Evolutionary conservation across 805 yeast species (phyloP), one percentile per base, ranked within the genome.

Genomic region (Saturnispora zaruensis): DNA sequence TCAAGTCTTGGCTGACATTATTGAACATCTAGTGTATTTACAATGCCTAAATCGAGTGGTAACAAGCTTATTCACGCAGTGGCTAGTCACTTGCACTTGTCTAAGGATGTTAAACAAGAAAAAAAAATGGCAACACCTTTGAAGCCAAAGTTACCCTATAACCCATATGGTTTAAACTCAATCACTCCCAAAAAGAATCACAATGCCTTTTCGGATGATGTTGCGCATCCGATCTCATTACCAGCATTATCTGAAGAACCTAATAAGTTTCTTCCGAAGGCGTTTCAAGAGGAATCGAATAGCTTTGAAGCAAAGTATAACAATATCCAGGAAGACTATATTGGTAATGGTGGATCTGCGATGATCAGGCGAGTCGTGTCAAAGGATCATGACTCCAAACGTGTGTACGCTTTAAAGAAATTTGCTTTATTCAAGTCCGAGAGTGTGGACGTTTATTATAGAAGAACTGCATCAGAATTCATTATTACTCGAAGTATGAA

Each of bases 271-370:
- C 63, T 85, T 18, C 90, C 91, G 0, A 67, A 61, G 0, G 75
- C 72, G 4, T 67, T 77, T 53, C 69, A 76, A 46, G 79, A 81
- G 59, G 64, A 65, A 1, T 70, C 71, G 48, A 65, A 71, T 3
- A 71, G 73, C 41, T 64, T 85, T 45, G 69, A 73, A 28, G 83
- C 81, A 42, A 78, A 76, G 50, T 85, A 78, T 59, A 77, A 72
- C 40, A 55, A 75, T 18, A 69, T 73, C 2, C 70, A 66, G 8
- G 70, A 68, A 45, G 57, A 55, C 26, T 56, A 45, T 28, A 53
- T 85, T 46, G 93, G 90, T 3, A 77, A 75, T 49, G 93, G 95
- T 44, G 90, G 90, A 3, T 77, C 85, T 2, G 77, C 87, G 5
- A 76, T 77, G 45, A 89, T 85, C 20, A 70, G 82, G 49, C 75